These are phyloP conservation scores for Cardiospermum halicacabum DNA, from an alignment of 345 rosid genomes.

Conservation along the genomic window DNA sequence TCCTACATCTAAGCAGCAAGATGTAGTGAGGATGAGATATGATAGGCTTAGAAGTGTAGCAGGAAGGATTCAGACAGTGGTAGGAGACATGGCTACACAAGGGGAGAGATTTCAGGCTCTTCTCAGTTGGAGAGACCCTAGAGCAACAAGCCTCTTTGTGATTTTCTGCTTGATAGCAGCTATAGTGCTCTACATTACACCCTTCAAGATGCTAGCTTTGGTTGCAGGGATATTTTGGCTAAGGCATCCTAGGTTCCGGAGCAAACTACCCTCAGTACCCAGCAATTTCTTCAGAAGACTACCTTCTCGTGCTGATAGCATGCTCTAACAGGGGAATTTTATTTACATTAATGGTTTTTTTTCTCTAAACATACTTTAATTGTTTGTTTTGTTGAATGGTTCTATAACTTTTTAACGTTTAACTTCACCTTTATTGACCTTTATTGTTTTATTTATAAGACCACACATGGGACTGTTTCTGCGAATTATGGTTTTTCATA, in stretches of 20 bases:
- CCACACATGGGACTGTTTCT: too few species aligned
- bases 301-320: constrained; percentile 72
- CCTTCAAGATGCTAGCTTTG: constrained; percentile 59
- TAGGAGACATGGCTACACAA: constrained; percentile 83
- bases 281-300: constrained; percentile 84
- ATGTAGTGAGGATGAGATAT: constrained; percentile 75
- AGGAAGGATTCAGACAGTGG: constrained; percentile 74
- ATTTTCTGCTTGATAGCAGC: constrained; percentile 67
- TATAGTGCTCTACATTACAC: constrained; percentile 57
- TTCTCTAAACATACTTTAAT: too few species aligned
- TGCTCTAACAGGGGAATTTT: constrained; percentile 40
- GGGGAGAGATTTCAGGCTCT: constrained; percentile 74
- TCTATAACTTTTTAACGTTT: not conserved
- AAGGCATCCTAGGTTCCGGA: constrained; percentile 79
- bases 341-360: not conserved
- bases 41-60: constrained; percentile 80
- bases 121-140: constrained; percentile 80
- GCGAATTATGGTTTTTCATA: too few species aligned
- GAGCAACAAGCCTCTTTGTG: constrained; percentile 72
- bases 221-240: constrained; percentile 60
- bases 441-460: too few species aligned
- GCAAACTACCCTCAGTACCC: constrained; percentile 79
- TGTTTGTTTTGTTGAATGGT: not conserved
- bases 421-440: not conserved
- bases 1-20: constrained; percentile 64